These are phyloP conservation scores for Furcasterigmium sp. DNA, from an alignment of 2,329 filamentous ascomycete species.

Conservation along the genomic window DNA sequence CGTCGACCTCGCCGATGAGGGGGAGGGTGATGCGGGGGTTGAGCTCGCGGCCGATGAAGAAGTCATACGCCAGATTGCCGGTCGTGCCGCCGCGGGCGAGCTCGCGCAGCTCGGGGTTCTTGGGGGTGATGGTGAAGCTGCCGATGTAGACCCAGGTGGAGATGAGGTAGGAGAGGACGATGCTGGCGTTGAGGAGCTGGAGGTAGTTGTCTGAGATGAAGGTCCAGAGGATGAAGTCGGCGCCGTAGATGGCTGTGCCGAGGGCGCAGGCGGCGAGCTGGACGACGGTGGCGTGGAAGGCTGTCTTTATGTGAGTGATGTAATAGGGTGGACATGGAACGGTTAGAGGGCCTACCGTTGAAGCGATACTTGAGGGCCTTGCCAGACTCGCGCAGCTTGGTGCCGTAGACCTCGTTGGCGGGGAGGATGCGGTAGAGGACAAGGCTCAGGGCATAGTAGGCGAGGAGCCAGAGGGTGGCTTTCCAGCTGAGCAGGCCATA, in stretches of 20 bases:
- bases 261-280: constrained; percentile 23
- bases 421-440: constrained; percentile 69
- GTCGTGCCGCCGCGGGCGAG: constrained; percentile 61
- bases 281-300: constrained; percentile 7
- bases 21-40: constrained; percentile 64
- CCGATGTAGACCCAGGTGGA: constrained; percentile 58
- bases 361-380: constrained; percentile 74
- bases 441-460: constrained; percentile 71
- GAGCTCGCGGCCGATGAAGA: constrained; percentile 71
- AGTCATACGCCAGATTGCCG: constrained; percentile 68
- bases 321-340: constrained; percentile 25
- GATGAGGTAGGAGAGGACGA: constrained; percentile 54
- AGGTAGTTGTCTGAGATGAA: constrained; percentile 69
- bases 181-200: constrained; percentile 60
- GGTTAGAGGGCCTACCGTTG: constrained; percentile 53
- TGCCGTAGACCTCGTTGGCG: constrained; percentile 62
- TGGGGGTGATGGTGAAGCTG: constrained; percentile 60
- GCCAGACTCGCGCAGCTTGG: constrained; percentile 56
- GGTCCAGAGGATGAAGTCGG: constrained; percentile 63
- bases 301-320: neutral
- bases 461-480: constrained; percentile 60
- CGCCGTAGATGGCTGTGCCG: constrained; percentile 59
- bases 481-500: constrained; percentile 61
- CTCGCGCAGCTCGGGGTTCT: constrained; percentile 55
- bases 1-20: constrained; percentile 61